phyloP scores from a whole-genome alignment of 352 stramenopile species.

The Peronospora belbahrii region DNA sequence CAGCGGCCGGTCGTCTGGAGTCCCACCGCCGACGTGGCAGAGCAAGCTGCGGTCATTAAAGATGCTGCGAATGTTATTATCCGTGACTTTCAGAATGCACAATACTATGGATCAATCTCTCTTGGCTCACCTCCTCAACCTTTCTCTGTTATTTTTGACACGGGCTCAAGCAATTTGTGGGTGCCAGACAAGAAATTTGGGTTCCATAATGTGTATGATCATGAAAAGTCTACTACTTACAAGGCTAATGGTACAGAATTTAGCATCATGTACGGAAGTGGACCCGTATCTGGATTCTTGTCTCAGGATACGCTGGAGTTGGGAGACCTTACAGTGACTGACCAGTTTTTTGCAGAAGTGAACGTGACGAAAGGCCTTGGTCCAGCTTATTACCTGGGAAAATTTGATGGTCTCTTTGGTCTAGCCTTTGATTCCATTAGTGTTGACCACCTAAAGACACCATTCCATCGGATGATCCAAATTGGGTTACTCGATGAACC shows the following conservation, averaged over 20 bases:
- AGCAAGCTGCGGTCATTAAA: neutral
- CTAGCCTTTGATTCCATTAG: slow-evolving; percentile 92
- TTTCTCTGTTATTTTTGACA: slow-evolving; percentile 96
- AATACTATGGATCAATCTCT: slow-evolving; percentile 91
- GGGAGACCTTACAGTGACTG: slow-evolving; percentile 46
- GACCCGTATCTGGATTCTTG: slow-evolving; percentile 88
- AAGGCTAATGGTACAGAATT: slow-evolving; percentile 89
- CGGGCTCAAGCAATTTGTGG: slow-evolving; percentile 95
- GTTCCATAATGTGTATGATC: slow-evolving; percentile 82
- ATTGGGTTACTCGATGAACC: slow-evolving; percentile 79
- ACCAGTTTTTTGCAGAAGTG: slow-evolving; percentile 93
- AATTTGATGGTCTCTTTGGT: slow-evolving; percentile 98
- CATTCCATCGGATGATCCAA: slow-evolving; percentile 92
- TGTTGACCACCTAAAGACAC: slow-evolving; percentile 88
- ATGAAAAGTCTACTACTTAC: slow-evolving; percentile 80
- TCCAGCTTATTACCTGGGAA: slow-evolving; percentile 90
- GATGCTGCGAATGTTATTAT: slow-evolving; percentile 59
- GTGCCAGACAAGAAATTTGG: slow-evolving; percentile 83
- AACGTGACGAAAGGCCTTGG: slow-evolving; percentile 94
- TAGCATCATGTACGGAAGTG: slow-evolving; percentile 93
- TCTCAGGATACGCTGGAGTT: slow-evolving; percentile 83
- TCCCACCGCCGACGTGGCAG: slow-evolving; percentile 13
- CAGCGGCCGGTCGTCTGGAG: slow-evolving; percentile 43
- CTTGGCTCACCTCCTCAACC: slow-evolving; percentile 88
- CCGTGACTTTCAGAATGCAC: slow-evolving; percentile 90